Percentiles rank a stretch among this genome's conserved stretches.
Evolutionary conservation across 2,329 filamentous ascomycete genomes (phyloP).

Genomic region (Fusarium falciforme): DNA sequence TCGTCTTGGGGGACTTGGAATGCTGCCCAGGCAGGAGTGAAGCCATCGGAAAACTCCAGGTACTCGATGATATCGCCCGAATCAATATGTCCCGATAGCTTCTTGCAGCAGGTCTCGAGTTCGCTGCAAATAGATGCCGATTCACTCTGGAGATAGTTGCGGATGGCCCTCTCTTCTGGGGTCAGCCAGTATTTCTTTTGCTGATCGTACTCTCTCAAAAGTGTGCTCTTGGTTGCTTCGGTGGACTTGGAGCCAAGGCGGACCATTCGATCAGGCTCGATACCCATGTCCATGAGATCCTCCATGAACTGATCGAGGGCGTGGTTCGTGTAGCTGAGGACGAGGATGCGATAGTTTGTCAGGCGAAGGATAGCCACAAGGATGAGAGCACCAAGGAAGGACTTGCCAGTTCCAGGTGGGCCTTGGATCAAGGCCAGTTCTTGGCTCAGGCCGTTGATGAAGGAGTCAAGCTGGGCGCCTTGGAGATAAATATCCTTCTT

Average conservation of each 20-base stretch:
- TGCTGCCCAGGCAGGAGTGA: constrained; percentile 65
- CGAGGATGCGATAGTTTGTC: constrained; percentile 65
- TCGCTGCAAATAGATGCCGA: constrained; percentile 20
- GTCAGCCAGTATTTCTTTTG: constrained; percentile 47
- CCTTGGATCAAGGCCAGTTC: constrained; percentile 75
- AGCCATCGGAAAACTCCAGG: constrained; percentile 64
- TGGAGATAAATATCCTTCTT: constrained; percentile 42
- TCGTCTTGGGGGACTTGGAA: constrained; percentile 62
- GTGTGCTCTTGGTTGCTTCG: constrained; percentile 58
- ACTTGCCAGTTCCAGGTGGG: constrained; percentile 82
- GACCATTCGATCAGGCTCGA: constrained; percentile 62
- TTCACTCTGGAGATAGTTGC: constrained; percentile 53
- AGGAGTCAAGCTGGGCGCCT: constrained; percentile 64
- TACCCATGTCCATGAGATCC: constrained; percentile 70
- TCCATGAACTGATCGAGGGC: constrained; percentile 74
- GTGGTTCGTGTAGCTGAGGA: constrained; percentile 77
- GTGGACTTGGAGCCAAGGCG: constrained; percentile 73
- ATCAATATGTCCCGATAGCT: constrained; percentile 18
- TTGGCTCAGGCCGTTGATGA: constrained; percentile 64
- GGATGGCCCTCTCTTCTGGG: constrained; percentile 42
- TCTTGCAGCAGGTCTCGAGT: constrained; percentile 38
- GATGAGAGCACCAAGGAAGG: constrained; percentile 75
- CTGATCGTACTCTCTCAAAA: constrained; percentile 54
- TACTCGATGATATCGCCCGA: constrained; percentile 52
- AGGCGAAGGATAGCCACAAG: constrained; percentile 65